Conservation (phyloP, 225 moss, liverwort and hornwort genomes). For the Sphagnum contortum region DNA sequence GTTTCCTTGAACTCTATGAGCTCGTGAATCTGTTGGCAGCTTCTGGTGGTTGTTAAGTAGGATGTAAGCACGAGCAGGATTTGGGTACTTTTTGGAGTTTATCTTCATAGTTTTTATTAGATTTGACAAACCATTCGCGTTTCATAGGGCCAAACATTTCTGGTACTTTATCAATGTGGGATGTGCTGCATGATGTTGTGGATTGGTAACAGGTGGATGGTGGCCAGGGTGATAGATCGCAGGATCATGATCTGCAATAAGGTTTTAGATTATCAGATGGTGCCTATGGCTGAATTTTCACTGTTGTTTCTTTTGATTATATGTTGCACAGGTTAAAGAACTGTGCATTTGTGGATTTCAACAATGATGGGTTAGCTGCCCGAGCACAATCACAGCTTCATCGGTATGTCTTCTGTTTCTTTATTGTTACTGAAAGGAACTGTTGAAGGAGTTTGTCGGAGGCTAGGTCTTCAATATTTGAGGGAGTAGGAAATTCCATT, state of each 20-base stretch:
- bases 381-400: conserved; percentile 47
- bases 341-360: conserved; percentile 47
- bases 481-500: too few species aligned
- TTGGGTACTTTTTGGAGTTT: background rate
- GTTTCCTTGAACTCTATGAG: background rate
- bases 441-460: too few species aligned
- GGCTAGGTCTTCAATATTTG: too few species aligned
- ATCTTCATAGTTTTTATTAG: too few species aligned
- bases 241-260: background rate
- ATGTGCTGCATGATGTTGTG: background rate
- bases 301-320: too few species aligned
- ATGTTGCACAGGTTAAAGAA: conserved; percentile 33
- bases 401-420: conserved; percentile 11
- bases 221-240: background rate
- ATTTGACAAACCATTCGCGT: too few species aligned
- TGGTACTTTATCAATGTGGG: too few species aligned
- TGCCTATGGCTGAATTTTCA: too few species aligned
- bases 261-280: too few species aligned
- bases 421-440: too few species aligned
- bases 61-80: background rate
- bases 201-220: background rate
- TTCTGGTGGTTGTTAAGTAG: background rate
- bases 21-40: background rate
- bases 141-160: too few species aligned
- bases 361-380: conserved; percentile 23